A percentile compares a stretch with the other conserved stretches of the same genome.
Conservation (phyloP, 345 rosid genomes). For the Mangifera indica region DNA sequence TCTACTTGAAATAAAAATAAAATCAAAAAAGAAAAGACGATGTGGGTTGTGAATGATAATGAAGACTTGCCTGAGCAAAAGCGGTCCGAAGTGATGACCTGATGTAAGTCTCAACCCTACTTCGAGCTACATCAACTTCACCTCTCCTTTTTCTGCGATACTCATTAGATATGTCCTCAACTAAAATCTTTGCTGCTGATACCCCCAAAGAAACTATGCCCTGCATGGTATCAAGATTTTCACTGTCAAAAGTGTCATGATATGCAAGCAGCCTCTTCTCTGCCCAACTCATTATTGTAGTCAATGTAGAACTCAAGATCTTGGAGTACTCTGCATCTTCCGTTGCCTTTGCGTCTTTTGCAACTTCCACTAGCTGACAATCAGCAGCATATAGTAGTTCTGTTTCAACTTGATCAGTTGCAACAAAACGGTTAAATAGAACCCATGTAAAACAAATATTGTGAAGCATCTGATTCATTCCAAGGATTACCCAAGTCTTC, state of each 20-base stretch:
- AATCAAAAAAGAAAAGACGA: neutral
- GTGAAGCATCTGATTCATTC: slow-evolving; percentile 82
- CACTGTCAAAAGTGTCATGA: slow-evolving; percentile 82
- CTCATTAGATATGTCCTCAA: slow-evolving; percentile 93
- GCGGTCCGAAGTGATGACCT: slow-evolving; percentile 94
- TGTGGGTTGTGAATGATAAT: neutral
- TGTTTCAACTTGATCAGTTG: slow-evolving; percentile 73
- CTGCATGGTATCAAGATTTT: slow-evolving; percentile 70
- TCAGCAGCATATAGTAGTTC: slow-evolving; percentile 80
- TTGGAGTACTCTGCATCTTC: slow-evolving; percentile 81
- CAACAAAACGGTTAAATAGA: slow-evolving; percentile 78
- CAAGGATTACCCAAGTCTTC: slow-evolving; percentile 94
- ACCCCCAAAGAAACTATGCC: slow-evolving; percentile 88
- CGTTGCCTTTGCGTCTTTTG: slow-evolving; percentile 85
- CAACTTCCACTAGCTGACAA: slow-evolving; percentile 77
- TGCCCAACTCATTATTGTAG: slow-evolving; percentile 90
- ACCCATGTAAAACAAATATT: slow-evolving; percentile 93
- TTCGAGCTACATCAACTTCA: slow-evolving; percentile 80
- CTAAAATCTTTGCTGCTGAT: slow-evolving; percentile 81
- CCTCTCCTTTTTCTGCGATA: slow-evolving; percentile 85
- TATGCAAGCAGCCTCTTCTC: slow-evolving; percentile 97
- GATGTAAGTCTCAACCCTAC: slow-evolving; percentile 88
- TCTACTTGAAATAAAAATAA: neutral
- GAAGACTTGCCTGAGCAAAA: slow-evolving; percentile 92
- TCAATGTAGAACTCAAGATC: slow-evolving; percentile 78